Base-by-base conservation (phyloP, 306 rosid species). In the Vigna unguiculata region DNA sequence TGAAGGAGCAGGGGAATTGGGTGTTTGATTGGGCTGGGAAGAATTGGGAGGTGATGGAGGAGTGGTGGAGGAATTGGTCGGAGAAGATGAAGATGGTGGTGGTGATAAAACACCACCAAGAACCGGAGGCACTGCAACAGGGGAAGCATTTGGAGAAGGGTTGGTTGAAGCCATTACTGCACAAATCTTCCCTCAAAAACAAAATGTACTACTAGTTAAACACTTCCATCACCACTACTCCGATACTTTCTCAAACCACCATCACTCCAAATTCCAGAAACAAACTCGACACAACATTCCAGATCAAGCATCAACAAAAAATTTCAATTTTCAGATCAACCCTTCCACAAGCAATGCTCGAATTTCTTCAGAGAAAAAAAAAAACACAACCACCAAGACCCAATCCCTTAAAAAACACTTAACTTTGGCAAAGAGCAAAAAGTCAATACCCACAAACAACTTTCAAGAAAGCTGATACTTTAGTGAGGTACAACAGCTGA, bases 71-170 rank as follows among this genome's bases (percentile, higher is more conserved):
- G 86, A 77, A 76, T 67, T 43, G 51, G 85, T 72, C 7, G 58
- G 82, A 16, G 80, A 34, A 34, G 69, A 6, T 58, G 49, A 32
- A 28, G 81, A 66, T 52, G 78, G 25, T 9, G 92, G 75, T 2
- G 55, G 78, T 20, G 53, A 36, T 36, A 83, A 63, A 32, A 84
- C 61, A 63, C 49, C 80, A 83, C 61, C 46, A 82, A 85, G 78
- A 47, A 85, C 38, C n/a, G 96, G 91, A 52, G 98, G 86, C 77
- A 78, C 70, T 24, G 87, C 90, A 59, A 87, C 72, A 54, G 97
- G 92, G 19, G 96, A 83, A 83, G 88, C 80, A 83, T 77, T 87
- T 19, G 98, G 96, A 60, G 97, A 83, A 77, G 85, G 94, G 30
- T 83, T 54, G 8, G 80, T 68, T 19, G 91, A 85, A 85, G 97